A percentile compares a stretch with the other conserved stretches of the same genome.
Conservation (phyloP, 2,329 filamentous ascomycete species). For the Hymenoscyphus fraxineus region DNA sequence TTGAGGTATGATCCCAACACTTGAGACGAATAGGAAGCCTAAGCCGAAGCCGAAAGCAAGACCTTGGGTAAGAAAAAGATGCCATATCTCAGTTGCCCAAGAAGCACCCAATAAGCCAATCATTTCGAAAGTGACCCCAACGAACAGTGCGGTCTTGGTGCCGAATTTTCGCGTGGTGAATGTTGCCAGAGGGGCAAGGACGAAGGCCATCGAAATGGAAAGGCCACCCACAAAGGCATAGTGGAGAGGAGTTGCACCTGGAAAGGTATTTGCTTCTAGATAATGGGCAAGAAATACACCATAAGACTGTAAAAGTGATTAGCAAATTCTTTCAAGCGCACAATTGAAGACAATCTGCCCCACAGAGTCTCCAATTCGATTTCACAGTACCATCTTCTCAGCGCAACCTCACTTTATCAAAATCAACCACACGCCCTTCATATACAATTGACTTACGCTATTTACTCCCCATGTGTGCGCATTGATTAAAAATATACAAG, state of each 20-base stretch:
- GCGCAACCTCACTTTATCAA: neutral
- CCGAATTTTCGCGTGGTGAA: constrained; percentile 53
- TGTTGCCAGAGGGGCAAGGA: constrained; percentile 58
- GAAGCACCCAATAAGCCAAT: constrained; percentile 65
- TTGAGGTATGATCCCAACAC: constrained; percentile 53
- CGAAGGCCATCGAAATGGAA: constrained; percentile 61
- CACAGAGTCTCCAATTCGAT: neutral
- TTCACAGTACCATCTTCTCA: neutral
- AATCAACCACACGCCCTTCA: neutral
- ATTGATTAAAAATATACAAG: constrained; percentile 42
- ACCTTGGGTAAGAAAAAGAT: constrained; percentile 72
- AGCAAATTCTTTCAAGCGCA: neutral
- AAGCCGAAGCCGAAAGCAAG: constrained; percentile 74
- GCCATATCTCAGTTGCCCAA: constrained; percentile 67
- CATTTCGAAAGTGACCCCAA: constrained; percentile 62
- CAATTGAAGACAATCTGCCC: neutral
- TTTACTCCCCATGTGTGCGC: constrained; percentile 45
- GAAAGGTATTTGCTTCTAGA: constrained; percentile 59
- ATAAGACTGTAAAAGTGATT: constrained; percentile 45
- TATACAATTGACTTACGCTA: constrained; percentile 24
- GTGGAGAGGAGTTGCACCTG: constrained; percentile 58
- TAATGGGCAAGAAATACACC: constrained; percentile 78
- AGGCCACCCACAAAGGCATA: constrained; percentile 77
- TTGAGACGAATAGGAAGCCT: constrained; percentile 72
- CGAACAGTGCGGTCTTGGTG: constrained; percentile 59